These are phyloP conservation scores for Spinellus fusiger DNA, from an alignment of 192 early-diverging fungal species.

Conservation along the genomic window DNA sequence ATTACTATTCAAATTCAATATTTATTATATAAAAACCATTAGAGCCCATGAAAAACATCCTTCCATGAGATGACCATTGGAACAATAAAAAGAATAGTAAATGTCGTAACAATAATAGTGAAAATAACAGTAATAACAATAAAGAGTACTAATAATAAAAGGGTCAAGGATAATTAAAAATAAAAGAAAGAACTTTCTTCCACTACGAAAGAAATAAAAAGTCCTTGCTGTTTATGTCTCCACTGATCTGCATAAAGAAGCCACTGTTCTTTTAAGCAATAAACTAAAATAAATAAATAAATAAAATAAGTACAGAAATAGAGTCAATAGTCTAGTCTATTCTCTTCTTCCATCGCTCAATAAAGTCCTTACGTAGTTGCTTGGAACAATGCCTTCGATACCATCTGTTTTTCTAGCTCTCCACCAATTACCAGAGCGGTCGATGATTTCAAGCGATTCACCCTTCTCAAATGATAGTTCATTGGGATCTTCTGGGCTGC, in stretches of 20 bases:
- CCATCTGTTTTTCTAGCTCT: constrained; percentile 79
- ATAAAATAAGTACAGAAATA: no score
- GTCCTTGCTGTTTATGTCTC: no score
- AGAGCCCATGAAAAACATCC: no score
- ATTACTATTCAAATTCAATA: no score
- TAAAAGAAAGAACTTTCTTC: not conserved
- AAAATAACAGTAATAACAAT: not conserved
- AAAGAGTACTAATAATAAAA: not conserved
- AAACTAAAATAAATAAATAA: no score
- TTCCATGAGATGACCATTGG: no score
- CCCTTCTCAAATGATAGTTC: constrained; percentile 86
- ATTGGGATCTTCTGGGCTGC: constrained; percentile 86
- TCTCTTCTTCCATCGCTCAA: no score
- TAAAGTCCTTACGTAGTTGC: constrained; percentile 60
- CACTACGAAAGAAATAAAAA: no score
- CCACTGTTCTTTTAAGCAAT: no score
- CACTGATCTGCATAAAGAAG: no score
- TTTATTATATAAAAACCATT: no score
- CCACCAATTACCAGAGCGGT: constrained; percentile 98
- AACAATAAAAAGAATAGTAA: not conserved
- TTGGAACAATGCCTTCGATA: constrained; percentile 78
- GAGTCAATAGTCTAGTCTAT: no score
- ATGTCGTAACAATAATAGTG: not conserved
- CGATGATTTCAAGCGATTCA: constrained; percentile 78
- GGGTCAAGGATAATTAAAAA: not conserved